Evolutionary conservation across 257 asterid genomes (phyloP).

Genomic region (Nicotiana attenuata): DNA sequence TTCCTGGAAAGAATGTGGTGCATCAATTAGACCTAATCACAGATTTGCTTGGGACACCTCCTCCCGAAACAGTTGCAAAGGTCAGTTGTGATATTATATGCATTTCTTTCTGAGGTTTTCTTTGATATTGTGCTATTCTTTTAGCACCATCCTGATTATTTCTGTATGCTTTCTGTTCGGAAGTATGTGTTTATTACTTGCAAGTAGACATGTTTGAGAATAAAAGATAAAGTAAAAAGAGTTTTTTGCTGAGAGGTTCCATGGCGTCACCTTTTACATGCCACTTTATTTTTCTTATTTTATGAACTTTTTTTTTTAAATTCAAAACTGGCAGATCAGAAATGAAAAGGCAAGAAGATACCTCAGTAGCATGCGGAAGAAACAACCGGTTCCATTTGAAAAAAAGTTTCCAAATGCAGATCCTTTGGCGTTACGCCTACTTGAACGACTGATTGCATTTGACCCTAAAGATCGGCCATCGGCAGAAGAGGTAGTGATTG

Average conservation of each 20-base stretch:
- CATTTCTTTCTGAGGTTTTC: not conserved
- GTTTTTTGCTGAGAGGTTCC: not conserved
- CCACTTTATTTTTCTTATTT: conserved; percentile 4
- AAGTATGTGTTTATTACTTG: not conserved
- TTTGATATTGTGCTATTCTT: not conserved
- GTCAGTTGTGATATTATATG: conserved; percentile 32
- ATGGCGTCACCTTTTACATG: not conserved
- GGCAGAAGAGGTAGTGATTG: conserved; percentile 68
- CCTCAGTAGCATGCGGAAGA: conserved; percentile 82
- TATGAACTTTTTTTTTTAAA: not conserved
- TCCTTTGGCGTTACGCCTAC: conserved; percentile 74
- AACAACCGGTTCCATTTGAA: conserved; percentile 65
- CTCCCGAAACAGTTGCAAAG: conserved; percentile 80
- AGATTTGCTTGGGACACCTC: conserved; percentile 91
- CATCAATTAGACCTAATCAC: conserved; percentile 93
- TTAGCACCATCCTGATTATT: not conserved
- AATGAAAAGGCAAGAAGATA: conserved; percentile 98
- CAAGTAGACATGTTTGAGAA: not conserved
- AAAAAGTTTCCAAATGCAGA: conserved; percentile 79
- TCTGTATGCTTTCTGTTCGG: not conserved
- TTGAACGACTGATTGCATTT: conserved; percentile 80
- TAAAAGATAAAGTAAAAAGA: not conserved
- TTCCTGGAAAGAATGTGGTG: conserved; percentile 90
- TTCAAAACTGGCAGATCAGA: conserved; percentile 72
- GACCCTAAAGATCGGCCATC: conserved; percentile 95